Conservation (phyloP, 2,329 filamentous ascomycete species). For the Neonectria neomacrospora region DNA sequence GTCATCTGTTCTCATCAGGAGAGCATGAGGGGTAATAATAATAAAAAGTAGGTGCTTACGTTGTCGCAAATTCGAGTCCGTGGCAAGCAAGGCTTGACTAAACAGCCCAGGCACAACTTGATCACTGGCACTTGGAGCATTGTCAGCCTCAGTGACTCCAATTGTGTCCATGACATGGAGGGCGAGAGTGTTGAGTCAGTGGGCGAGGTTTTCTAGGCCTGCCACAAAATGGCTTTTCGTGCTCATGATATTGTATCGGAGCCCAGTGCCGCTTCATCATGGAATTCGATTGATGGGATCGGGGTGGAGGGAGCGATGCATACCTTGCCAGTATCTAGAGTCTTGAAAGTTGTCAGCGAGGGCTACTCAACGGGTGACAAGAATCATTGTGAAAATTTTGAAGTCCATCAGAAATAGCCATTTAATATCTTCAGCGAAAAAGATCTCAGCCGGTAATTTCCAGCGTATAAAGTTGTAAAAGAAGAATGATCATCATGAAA, state of each 20-base stretch:
- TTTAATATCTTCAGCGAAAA: constrained; percentile 80
- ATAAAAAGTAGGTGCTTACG: constrained; percentile 33
- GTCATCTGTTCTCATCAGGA: constrained; percentile 71
- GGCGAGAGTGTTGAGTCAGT: constrained; percentile 70
- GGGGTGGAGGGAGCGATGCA: constrained; percentile 30
- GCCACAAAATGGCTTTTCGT: constrained; percentile 89
- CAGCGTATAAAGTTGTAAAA: constrained; percentile 74
- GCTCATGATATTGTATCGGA: constrained; percentile 84
- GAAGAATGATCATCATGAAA: constrained; percentile 71
- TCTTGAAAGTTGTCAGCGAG: constrained; percentile 48
- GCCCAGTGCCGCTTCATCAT: constrained; percentile 98
- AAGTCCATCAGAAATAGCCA: constrained; percentile 82
- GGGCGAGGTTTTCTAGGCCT: constrained; percentile 99
- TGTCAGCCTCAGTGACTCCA: constrained; percentile 37
- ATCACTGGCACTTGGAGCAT: constrained; percentile 32
- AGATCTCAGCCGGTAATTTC: constrained; percentile 95
- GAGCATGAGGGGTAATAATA: constrained; percentile 44
- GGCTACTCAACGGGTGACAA: constrained; percentile 22
- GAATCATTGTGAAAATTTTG: constrained; percentile 18
- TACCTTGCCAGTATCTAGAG: constrained; percentile 49
- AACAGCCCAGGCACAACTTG: background rate
- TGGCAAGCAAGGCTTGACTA: background rate
- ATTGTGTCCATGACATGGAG: constrained; percentile 21
- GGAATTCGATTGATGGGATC: constrained; percentile 45
- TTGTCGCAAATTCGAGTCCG: background rate